A percentile compares a stretch with the other conserved stretches of the same genome.
Evolutionary conservation across 2,329 filamentous ascomycete genomes (phyloP).

Genomic region (Ophiostoma tasmaniense): DNA sequence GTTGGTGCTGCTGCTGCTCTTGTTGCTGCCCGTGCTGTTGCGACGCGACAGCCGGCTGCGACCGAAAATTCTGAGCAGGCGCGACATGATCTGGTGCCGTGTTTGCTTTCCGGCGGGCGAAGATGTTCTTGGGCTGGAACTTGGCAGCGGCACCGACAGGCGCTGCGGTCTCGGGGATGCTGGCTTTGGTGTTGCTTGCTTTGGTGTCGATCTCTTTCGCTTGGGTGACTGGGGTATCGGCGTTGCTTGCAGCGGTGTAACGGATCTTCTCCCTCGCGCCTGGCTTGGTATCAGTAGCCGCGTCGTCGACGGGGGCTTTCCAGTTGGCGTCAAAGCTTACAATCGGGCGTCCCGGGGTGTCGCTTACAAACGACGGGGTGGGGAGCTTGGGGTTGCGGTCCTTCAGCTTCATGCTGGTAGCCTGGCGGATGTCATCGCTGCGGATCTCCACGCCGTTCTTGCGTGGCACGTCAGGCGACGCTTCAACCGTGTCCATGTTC

Average conservation of each 20-base stretch:
- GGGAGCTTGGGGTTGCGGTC: conserved; percentile 82
- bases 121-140: conserved; percentile 15
- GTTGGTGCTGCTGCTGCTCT: conserved; percentile 7
- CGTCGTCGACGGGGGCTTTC: conserved; percentile 54
- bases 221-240: neutral
- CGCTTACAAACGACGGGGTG: conserved; percentile 82
- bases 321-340: conserved; percentile 91
- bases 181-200: conserved; percentile 20
- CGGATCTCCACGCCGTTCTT: conserved; percentile 79
- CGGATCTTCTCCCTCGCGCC: conserved; percentile 25
- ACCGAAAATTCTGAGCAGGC: conserved; percentile 41
- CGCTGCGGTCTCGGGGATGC: conserved; percentile 10
- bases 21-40: conserved; percentile 19
- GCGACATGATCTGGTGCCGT: conserved; percentile 45
- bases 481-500: conserved; percentile 21
- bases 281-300: conserved; percentile 62
- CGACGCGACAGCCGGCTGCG: conserved; percentile 28
- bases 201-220: conserved; percentile 18
- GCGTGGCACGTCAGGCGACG: conserved; percentile 42
- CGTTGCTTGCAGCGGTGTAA: neutral
- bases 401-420: conserved; percentile 80
- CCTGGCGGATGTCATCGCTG: conserved; percentile 77
- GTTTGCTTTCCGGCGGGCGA: conserved; percentile 25
- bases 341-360: conserved; percentile 83
- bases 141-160: conserved; percentile 24